Percentiles rank a stretch among this genome's conserved stretches.
Conservation (phyloP, 1,139 yeast genomes). For the Candida sp. region DNA sequence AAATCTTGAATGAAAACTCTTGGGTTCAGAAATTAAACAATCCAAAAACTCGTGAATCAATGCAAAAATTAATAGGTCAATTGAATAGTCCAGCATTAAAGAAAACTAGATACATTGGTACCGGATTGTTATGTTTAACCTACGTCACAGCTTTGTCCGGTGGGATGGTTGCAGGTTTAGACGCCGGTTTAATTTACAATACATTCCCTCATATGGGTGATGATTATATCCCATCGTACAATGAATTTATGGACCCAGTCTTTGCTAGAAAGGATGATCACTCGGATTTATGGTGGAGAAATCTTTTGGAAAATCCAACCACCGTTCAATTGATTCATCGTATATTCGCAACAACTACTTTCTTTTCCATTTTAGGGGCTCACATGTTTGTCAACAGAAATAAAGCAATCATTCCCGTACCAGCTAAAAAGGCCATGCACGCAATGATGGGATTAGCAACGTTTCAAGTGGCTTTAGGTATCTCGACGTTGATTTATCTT, state of each 20-base stretch:
- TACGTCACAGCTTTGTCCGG: conserved; percentile 95
- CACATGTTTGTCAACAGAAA: conserved; percentile 60
- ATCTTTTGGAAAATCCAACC: conserved; percentile 90
- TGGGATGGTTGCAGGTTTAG: conserved; percentile 97
- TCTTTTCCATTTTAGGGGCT: conserved; percentile 62
- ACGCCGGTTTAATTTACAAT: conserved; percentile 95
- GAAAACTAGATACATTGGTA: conserved; percentile 52
- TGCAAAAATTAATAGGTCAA: conserved; percentile 50
- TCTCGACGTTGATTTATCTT: conserved; percentile 75
- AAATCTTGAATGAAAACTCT: conserved; percentile 72
- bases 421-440: conserved; percentile 52
- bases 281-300: conserved; percentile 87
- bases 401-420: conserved; percentile 59
- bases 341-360: conserved; percentile 78
- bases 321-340: conserved; percentile 95
- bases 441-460: conserved; percentile 78
- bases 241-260: conserved; percentile 76
- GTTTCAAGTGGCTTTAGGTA: conserved; percentile 83
- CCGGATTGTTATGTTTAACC: conserved; percentile 61
- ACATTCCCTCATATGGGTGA: conserved; percentile 98
- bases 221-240: conserved; percentile 62
- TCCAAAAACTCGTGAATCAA: conserved; percentile 54
- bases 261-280: conserved; percentile 65
- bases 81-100: conserved; percentile 50
- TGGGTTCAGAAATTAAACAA: conserved; percentile 31